Conservation (phyloP, 2,329 filamentous ascomycete genomes). For the Rhynchosporium agropyri region DNA sequence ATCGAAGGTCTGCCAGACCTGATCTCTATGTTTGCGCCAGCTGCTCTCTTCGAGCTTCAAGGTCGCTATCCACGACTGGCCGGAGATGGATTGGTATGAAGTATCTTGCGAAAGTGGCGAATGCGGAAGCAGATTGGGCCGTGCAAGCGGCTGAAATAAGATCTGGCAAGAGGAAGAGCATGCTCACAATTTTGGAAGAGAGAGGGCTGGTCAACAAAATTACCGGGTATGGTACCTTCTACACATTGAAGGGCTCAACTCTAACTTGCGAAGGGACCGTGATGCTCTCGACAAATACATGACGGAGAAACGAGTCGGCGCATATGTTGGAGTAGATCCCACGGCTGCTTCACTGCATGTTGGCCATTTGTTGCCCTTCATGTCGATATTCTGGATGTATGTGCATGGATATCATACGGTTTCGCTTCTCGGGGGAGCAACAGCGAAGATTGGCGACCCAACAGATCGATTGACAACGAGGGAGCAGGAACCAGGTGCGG, state of each 20-base stretch:
- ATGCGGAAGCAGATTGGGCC: slow-evolving; percentile 50
- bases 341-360: slow-evolving; percentile 79
- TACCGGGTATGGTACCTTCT: slow-evolving; percentile 61
- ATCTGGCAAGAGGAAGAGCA: slow-evolving; percentile 53
- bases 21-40: slow-evolving; percentile 39
- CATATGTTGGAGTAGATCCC: slow-evolving; percentile 81
- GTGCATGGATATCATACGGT: slow-evolving; percentile 71
- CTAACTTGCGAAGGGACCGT: slow-evolving; percentile 38
- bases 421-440: slow-evolving; percentile 72
- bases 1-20: slow-evolving; percentile 34
- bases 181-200: slow-evolving; percentile 69
- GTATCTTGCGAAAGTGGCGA: slow-evolving; percentile 43
- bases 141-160: slow-evolving; percentile 51
- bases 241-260: not conserved
- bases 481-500: slow-evolving; percentile 52
- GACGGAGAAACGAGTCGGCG: slow-evolving; percentile 66
- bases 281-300: slow-evolving; percentile 65
- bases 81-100: slow-evolving; percentile 40
- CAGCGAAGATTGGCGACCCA: slow-evolving; percentile 78
- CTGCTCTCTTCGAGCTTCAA: slow-evolving; percentile 36
- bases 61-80: slow-evolving; percentile 21
- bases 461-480: slow-evolving; percentile 68
- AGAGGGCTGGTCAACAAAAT: slow-evolving; percentile 74
- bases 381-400: slow-evolving; percentile 85
- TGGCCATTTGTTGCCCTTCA: slow-evolving; percentile 78